Evolutionary conservation across 73 alveolate species (phyloP).

Genomic region (Breviolum minutum): DNA sequence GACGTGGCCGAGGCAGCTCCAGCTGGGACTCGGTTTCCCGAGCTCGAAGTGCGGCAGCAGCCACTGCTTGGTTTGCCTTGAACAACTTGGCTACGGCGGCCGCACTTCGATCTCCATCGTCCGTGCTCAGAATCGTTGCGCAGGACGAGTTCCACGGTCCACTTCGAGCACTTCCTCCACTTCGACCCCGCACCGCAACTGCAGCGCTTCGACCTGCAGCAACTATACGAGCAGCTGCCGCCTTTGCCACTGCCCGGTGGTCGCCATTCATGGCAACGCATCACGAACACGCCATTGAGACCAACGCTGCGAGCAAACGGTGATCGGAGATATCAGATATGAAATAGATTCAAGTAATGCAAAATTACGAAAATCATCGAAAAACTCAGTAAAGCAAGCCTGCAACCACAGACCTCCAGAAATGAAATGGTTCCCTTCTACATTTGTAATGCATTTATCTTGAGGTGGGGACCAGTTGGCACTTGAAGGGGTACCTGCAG

Average conservation of each 20-base stretch:
- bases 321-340: neutral
- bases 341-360: neutral
- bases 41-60: conserved; percentile 80
- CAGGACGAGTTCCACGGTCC: too few species aligned
- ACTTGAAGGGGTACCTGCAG: conserved; percentile 4
- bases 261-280: conserved; percentile 14
- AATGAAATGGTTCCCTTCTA: too few species aligned
- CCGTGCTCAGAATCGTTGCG: neutral
- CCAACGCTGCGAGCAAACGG: neutral
- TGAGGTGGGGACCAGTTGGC: neutral
- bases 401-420: neutral
- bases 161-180: too few species aligned
- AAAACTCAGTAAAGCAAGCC: neutral
- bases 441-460: too few species aligned
- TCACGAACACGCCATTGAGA: neutral
- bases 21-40: neutral
- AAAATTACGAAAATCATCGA: neutral
- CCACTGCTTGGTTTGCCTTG: conserved; percentile 67
- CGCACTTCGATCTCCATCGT: neutral
- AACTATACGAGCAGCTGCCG: conserved; percentile 58
- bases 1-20: neutral
- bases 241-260: conserved; percentile 31
- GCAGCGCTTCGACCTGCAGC: conserved; percentile 72
- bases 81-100: neutral
- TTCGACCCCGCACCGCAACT: neutral